Evolutionary conservation across 2,329 filamentous ascomycete genomes (phyloP).

Genomic region (Ceratocystiopsis brevicomis): DNA sequence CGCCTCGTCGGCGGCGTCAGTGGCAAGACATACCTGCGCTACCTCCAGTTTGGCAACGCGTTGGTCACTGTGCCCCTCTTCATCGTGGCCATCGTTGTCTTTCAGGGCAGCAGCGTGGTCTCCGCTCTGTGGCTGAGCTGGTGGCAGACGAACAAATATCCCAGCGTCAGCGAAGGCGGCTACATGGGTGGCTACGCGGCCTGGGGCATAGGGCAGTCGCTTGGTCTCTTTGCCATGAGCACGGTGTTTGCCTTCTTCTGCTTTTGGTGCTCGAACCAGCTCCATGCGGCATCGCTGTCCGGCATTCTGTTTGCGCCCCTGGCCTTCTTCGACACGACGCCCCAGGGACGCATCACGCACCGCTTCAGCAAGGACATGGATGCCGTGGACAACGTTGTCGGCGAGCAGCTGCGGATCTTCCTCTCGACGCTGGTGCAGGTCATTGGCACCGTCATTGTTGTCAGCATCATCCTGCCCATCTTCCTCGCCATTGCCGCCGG

Average conservation of each 20-base stretch:
- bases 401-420: conserved; percentile 65
- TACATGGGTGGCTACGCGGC: conserved; percentile 41
- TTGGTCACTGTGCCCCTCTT: conserved; percentile 36
- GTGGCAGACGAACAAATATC: conserved; percentile 42
- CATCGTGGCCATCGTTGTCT: conserved; percentile 29
- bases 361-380: conserved; percentile 96
- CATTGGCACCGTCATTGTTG: conserved; percentile 69
- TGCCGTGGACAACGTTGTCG: conserved; percentile 83
- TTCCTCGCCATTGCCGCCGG: conserved; percentile 76
- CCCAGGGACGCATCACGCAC: conserved; percentile 91
- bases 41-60: conserved; percentile 40
- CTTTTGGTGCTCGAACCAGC: conserved; percentile 29
- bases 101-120: conserved; percentile 42
- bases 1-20: conserved; percentile 40
- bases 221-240: conserved; percentile 42
- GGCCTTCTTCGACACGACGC: conserved; percentile 93
- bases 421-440: conserved; percentile 45
- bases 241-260: conserved; percentile 26
- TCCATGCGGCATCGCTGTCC: conserved; percentile 9
- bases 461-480: conserved; percentile 69
- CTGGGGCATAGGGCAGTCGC: conserved; percentile 33
- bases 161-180: conserved; percentile 15
- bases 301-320: conserved; percentile 57
- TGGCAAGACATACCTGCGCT: conserved; percentile 42
- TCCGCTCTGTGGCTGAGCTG: conserved; percentile 50